A percentile compares a stretch with the other conserved stretches of the same genome.
Conservation (phyloP, 148 eudicot genomes). For the Spergularia marina region DNA sequence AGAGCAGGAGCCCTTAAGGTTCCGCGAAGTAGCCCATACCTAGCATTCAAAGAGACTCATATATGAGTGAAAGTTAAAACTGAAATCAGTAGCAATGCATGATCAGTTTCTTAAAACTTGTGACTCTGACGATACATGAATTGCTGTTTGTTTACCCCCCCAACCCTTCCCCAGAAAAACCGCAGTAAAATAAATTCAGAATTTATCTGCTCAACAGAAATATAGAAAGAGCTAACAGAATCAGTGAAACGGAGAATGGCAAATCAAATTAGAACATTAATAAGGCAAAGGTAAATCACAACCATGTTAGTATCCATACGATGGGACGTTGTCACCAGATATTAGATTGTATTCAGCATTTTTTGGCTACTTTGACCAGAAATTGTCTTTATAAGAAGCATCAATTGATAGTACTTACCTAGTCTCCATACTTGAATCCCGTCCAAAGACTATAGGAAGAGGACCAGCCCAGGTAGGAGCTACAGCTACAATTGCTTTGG, state of each 20-base stretch:
- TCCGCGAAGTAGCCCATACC: slow-evolving; percentile 90
- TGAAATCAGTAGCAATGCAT: too few species aligned
- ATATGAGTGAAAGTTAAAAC: not conserved
- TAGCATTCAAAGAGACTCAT: slow-evolving; percentile 15
- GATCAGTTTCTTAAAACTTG: too few species aligned
- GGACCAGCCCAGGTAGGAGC: slow-evolving; percentile 99
- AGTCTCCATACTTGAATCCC: slow-evolving; percentile 76
- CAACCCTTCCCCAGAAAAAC: too few species aligned
- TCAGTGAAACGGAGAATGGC: not conserved
- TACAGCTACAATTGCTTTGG: slow-evolving; percentile 80
- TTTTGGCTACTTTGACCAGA: not conserved
- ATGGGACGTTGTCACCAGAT: not conserved
- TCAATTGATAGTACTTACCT: slow-evolving; percentile 42
- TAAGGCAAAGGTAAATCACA: not conserved
- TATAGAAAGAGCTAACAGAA: not conserved
- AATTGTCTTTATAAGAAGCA: not conserved
- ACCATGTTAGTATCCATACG: not conserved
- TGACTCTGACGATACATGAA: too few species aligned
- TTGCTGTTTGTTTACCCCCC: too few species aligned
- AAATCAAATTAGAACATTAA: too few species aligned
- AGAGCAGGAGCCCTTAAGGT: slow-evolving; percentile 89
- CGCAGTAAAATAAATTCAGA: too few species aligned
- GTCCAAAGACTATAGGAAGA: slow-evolving; percentile 92
- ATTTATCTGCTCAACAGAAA: not conserved
- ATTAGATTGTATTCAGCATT: not conserved